Conservation (phyloP, 352 stramenopile genomes). For the Phytophthora pini region DNA sequence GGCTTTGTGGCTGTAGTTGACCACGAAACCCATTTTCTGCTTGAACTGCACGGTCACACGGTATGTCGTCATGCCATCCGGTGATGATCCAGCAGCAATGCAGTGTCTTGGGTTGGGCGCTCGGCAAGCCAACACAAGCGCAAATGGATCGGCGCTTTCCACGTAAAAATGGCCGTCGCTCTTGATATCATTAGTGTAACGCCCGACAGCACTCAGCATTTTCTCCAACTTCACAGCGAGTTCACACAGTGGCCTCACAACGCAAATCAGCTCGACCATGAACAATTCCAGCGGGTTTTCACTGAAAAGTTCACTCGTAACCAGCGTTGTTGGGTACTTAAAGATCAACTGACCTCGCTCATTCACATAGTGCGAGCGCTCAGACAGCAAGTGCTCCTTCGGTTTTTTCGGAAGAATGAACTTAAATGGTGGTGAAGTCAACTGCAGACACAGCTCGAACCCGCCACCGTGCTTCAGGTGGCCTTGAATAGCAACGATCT, state of each 20-base stretch:
- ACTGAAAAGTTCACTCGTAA: conserved; percentile 74
- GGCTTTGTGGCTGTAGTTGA: conserved; percentile 89
- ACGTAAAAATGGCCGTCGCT: conserved; percentile 85
- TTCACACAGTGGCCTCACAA: conserved; percentile 87
- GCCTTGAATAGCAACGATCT: conserved; percentile 80
- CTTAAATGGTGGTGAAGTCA: conserved; percentile 66
- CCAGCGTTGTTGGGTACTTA: conserved; percentile 73
- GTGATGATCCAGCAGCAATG: conserved; percentile 73
- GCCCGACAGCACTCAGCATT: conserved; percentile 62
- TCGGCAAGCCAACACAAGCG: conserved; percentile 78
- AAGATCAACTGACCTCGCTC: conserved; percentile 80
- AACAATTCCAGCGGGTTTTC: conserved; percentile 89
- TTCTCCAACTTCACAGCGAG: conserved; percentile 83
- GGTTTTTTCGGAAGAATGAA: conserved; percentile 72
- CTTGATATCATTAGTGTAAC: conserved; percentile 81
- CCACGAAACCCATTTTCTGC: conserved; percentile 88
- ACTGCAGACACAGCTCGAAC: conserved; percentile 81
- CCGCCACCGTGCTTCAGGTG: conserved; percentile 80
- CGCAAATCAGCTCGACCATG: conserved; percentile 89
- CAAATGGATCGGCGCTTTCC: conserved; percentile 84
- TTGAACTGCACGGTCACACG: conserved; percentile 87
- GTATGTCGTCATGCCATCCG: conserved; percentile 80
- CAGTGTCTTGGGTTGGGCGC: conserved; percentile 75
- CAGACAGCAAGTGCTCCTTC: conserved; percentile 64
- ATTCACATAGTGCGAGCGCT: conserved; percentile 80